These are phyloP conservation scores for Xylaria cubensis DNA, from an alignment of 495 filamentous ascomycete genomes.

Conservation along the genomic window DNA sequence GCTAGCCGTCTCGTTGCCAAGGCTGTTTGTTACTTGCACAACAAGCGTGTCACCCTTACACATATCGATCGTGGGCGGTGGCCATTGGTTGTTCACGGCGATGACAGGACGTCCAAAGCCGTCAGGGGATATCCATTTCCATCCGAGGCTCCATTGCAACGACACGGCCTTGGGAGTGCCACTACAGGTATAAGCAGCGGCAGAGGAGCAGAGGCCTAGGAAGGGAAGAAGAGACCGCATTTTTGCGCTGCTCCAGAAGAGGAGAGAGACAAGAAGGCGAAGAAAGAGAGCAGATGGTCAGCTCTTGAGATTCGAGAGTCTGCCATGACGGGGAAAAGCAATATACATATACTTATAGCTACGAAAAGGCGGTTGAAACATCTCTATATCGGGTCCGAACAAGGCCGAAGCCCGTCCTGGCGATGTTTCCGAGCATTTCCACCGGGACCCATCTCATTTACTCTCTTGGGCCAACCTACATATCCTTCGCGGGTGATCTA, in stretches of 20 bases:
- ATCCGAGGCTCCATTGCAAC: constrained; percentile 68
- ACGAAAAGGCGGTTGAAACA: too few species aligned
- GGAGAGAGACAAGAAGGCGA: not conserved
- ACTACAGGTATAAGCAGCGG: constrained; percentile 8
- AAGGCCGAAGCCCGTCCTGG: too few species aligned
- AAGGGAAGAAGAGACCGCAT: constrained; percentile 16
- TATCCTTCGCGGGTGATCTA: too few species aligned
- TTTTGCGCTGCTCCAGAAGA: not conserved
- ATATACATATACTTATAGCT: not conserved
- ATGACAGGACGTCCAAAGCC: constrained; percentile 68
- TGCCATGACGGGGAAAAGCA: not conserved
- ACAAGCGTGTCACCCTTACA: constrained; percentile 72
- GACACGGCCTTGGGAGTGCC: constrained; percentile 33
- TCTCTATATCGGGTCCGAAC: too few species aligned
- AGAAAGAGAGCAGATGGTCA: not conserved
- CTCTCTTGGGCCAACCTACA: not conserved
- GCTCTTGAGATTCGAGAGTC: not conserved
- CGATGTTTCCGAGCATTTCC: not conserved
- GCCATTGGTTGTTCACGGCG: constrained; percentile 80
- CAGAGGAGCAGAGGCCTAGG: not conserved
- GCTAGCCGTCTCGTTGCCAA: constrained; percentile 72
- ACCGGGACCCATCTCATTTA: not conserved
- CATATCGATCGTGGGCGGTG: constrained; percentile 70
- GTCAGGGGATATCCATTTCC: constrained; percentile 75
- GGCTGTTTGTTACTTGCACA: constrained; percentile 73